Percentiles rank a stretch among this genome's conserved stretches.
phyloP scores from a whole-genome alignment of 768 basidiomycete species.

The Russula brevipes region DNA sequence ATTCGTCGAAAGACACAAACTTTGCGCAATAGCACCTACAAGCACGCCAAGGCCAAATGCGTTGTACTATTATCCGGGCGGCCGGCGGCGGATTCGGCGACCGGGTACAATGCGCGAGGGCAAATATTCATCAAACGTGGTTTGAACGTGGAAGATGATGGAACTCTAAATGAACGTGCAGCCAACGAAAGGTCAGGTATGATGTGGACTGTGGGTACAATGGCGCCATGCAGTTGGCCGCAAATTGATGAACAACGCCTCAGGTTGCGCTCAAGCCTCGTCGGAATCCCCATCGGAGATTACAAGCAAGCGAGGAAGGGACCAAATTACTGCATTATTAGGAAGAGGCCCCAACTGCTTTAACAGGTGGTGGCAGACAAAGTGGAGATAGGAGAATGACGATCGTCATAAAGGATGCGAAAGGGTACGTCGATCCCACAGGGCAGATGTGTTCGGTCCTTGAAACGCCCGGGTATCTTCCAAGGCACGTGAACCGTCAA shows the following conservation, averaged over 20 bases:
- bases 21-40: not conserved
- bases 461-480: not conserved
- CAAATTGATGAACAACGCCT: slow-evolving; percentile 19
- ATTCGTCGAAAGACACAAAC: slow-evolving; percentile 6
- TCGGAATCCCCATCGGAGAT: not conserved
- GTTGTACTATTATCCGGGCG: not conserved
- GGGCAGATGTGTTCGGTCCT: slow-evolving; percentile 1
- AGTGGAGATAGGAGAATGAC: not conserved
- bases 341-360: not conserved
- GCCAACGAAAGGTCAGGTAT: not conserved
- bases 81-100: not conserved
- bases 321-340: not conserved
- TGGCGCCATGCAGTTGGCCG: not conserved
- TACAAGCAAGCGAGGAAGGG: not conserved
- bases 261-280: not conserved
- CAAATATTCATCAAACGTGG: not conserved
- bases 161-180: not conserved
- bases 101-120: not conserved
- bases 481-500: not conserved
- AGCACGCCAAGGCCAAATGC: not conserved
- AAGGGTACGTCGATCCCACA: slow-evolving; percentile 9
- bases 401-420: slow-evolving; percentile 3
- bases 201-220: slow-evolving; percentile 7
- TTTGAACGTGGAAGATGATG: not conserved
- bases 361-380: not conserved